Base-by-base conservation (phyloP, 164 flowering plant genomes). In the Vitis cinerea region DNA sequence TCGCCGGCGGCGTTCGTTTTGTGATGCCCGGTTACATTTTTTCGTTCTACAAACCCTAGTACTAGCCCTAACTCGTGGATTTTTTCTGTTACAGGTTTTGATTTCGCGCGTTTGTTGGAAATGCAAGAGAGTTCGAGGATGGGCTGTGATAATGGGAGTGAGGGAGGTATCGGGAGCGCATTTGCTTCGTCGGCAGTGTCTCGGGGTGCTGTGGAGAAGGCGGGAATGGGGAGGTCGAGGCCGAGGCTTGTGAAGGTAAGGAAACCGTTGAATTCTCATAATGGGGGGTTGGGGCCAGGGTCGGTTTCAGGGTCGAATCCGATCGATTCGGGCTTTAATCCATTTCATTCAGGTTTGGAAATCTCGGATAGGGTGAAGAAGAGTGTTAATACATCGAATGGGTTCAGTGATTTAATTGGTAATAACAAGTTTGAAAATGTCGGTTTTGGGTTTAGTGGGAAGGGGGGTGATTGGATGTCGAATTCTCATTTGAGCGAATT, bases 171-270 rank as follows among this genome's bases (percentile, higher is more conserved):
- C 12, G 59, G 31, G 31, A 27, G 44, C 10, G 60, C 31, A 3
- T 65, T 53, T 44, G 19, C 61, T 56, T 67, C 70, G 11, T 62
- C 70, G 3, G 23, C 37, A 1, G 56, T 29, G 50, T 67, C 63
- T 13, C 49, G 53, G 31, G 54, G 12, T 27, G 8, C 48, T 8
- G 61, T 19, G 2, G 61, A 59, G 37, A 47, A 63, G 9, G 62
- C 48, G 7, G n/a, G 50, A 29, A 12, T 73, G 65, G 62, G 47
- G 2, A 70, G 79, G 61, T 17, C 75, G 63, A 76, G 72, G 65
- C 86, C 81, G 60, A 74, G 78, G 65, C 60, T 71, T 3, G 50
- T 37, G 67, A 78, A 78, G 76, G 10, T 64, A 64, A 71, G 78
- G 63, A 74, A 37, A 37, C 44, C 4, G 44, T 37, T 37, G 4